Percentiles rank a stretch among this genome's conserved stretches.
Evolutionary conservation across 495 filamentous ascomycete species (phyloP).

Genomic region (Xylaria flabelliformis): DNA sequence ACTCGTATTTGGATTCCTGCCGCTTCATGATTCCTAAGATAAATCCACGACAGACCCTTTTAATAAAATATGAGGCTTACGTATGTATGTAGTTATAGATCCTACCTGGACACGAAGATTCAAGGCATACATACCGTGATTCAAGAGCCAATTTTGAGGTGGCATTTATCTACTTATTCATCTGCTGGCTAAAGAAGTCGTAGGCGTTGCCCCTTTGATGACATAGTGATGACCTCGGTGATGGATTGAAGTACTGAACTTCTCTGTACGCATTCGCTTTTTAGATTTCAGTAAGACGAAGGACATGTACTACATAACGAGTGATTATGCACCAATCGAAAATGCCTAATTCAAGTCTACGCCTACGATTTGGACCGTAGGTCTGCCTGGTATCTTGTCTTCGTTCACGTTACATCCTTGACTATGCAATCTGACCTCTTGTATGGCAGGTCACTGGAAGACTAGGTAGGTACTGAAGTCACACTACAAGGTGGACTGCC

Average conservation of each 20-base stretch:
- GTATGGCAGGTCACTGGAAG: background rate
- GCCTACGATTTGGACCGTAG: background rate
- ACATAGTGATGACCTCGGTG: background rate
- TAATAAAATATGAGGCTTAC: background rate
- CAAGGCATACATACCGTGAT: background rate
- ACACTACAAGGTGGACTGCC: background rate
- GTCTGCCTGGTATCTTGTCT: background rate
- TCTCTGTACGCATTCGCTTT: background rate
- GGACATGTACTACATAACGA: background rate
- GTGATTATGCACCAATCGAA: background rate
- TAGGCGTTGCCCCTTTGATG: background rate
- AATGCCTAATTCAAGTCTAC: background rate
- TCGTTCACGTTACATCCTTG: background rate
- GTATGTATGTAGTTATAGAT: too few species aligned
- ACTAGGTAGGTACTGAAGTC: background rate
- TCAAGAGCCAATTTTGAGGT: background rate
- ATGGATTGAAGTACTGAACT: background rate
- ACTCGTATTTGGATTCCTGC: background rate
- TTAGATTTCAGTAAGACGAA: background rate
- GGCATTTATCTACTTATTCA: background rate
- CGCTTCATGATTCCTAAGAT: background rate
- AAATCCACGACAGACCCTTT: background rate
- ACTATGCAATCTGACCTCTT: background rate
- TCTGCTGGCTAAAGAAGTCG: background rate
- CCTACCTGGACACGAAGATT: too few species aligned